Percentiles rank a stretch among this genome's conserved stretches.
These are phyloP conservation scores for Anthoceros angustus DNA, from an alignment of 225 moss, liverwort and hornwort species.

Conservation along the genomic window DNA sequence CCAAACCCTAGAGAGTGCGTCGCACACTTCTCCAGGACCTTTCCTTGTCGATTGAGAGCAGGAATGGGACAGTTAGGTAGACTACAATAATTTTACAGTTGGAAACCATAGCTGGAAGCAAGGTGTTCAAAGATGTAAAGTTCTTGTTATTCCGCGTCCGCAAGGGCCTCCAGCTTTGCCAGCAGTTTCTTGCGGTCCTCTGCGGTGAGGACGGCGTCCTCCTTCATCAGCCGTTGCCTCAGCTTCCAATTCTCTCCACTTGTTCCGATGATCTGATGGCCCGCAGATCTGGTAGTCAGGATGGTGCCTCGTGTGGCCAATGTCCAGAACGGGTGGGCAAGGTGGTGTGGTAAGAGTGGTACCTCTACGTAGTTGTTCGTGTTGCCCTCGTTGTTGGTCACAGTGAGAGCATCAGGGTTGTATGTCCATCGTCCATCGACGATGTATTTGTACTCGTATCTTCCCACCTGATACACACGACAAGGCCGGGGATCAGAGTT, in stretches of 20 bases:
- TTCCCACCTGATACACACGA: constrained; percentile 32
- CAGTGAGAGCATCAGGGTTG: constrained; percentile 44
- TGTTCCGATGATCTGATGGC: background rate
- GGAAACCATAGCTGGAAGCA: too few relatives aligned
- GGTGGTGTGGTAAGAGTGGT: background rate
- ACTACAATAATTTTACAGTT: too few relatives aligned
- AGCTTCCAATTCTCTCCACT: constrained; percentile 21
- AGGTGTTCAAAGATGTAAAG: too few relatives aligned
- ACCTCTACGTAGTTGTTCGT: constrained; percentile 84
- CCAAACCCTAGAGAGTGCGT: too few relatives aligned
- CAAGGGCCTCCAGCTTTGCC: constrained; percentile 33
- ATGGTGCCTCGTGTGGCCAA: constrained; percentile 11
- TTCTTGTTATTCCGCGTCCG: constrained; percentile 2
- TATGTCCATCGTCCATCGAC: constrained; percentile 76
- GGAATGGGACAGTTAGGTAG: too few relatives aligned
- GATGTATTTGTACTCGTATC: constrained; percentile 66
- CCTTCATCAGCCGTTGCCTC: constrained; percentile 37
- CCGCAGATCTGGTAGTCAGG: background rate
- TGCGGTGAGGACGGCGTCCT: constrained; percentile 30
- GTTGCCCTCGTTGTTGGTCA: constrained; percentile 66
- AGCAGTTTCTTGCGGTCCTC: constrained; percentile 28
- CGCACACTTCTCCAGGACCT: too few relatives aligned
- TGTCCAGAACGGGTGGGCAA: constrained; percentile 22
- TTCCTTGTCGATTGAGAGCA: too few relatives aligned
- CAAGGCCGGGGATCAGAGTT: background rate